Evolutionary conservation across 805 yeast species (phyloP), one percentile per base, ranked within the genome.

Genomic region (Saccharomycopsis olivae): DNA sequence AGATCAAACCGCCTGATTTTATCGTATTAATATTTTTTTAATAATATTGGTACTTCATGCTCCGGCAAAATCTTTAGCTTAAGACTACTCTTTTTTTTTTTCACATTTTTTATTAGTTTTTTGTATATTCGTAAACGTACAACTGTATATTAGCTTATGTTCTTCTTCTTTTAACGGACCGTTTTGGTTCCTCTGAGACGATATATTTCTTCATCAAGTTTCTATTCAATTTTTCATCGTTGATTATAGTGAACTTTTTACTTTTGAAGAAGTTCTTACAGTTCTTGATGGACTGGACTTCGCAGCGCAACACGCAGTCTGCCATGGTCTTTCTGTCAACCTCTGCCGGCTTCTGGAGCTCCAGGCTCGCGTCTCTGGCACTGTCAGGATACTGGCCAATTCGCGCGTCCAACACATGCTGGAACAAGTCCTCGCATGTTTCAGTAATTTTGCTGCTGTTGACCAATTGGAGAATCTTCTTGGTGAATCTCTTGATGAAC

Each of bases 401-500:
- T 47, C 75, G 56, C 3, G 29, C 27, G 2, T 53, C 44, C 4
- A 71, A 21, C 11, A 73, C 59, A 2, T 44, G 44, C 8, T 52
- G 47, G 35, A 64, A 61, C 45, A 62, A 55, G 0, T 46, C 41
- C 10, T 48, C 38, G 5, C 58, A 50, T 9, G 46, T 40, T 13
- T 53, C 51, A 2, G 85, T 78, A 21, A 77, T 53, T 40, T 64
- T 66, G 3, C 61, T 61, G 13, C 66, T 51, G 46, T 76, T 81
- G 13, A 77, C 58, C 39, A 79, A 55, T 50, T 79, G 86, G 46
- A 71, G 67, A 47, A 78, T 69, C 50, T 79, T 80, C 45, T 73
- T 68, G 35, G 71, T 62, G 2, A 71, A 61, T 50, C 86, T 62
- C 49, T 66, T 64, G 8, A 78, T 53, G 24, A 55, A 54, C 24